phyloP scores from a whole-genome alignment of 345 rosid genomes.

The Aethionema arabicum region DNA sequence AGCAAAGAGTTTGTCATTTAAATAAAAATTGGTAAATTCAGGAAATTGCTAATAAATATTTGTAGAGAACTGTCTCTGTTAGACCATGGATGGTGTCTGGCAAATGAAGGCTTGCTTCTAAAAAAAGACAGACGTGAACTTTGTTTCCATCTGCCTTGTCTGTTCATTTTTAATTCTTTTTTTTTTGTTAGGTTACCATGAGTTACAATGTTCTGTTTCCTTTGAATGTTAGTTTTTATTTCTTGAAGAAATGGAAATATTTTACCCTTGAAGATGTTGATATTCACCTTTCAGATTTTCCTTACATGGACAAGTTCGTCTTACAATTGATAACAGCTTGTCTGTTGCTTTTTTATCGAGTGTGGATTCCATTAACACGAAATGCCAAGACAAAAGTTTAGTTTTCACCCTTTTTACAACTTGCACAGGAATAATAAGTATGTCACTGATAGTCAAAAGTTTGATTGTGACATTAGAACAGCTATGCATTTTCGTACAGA shows the following conservation, averaged over 20 bases:
- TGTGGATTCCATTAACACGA: constrained; percentile 28
- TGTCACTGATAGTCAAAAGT: constrained; percentile 25
- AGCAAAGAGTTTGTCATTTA: constrained; percentile 23
- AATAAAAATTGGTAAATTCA: constrained; percentile 8
- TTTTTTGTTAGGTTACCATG: constrained; percentile 22
- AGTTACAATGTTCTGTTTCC: constrained; percentile 19
- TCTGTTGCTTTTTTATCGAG: constrained; percentile 28
- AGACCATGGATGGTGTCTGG: constrained; percentile 23
- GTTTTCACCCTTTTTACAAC: constrained; percentile 19
- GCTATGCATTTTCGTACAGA: constrained; percentile 13
- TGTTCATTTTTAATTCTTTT: constrained; percentile 24
- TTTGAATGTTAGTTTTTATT: constrained; percentile 3
- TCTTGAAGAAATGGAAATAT: constrained; percentile 10
- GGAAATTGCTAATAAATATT: constrained; percentile 6
- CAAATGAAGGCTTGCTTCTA: constrained; percentile 20
- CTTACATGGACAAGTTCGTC: constrained; percentile 30
- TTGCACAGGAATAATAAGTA: constrained; percentile 25
- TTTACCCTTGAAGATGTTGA: constrained; percentile 13
- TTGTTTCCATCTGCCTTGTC: constrained; percentile 29
- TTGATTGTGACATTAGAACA: constrained; percentile 35
- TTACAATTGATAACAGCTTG: constrained; percentile 29
- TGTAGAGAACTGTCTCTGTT: constrained; percentile 19
- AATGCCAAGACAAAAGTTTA: constrained; percentile 23
- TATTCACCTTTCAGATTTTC: constrained; percentile 29
- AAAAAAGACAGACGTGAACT: constrained; percentile 28